phyloP scores from a whole-genome alignment of 1,139 yeast genomes.

The Saccharomyces uvarum region DNA sequence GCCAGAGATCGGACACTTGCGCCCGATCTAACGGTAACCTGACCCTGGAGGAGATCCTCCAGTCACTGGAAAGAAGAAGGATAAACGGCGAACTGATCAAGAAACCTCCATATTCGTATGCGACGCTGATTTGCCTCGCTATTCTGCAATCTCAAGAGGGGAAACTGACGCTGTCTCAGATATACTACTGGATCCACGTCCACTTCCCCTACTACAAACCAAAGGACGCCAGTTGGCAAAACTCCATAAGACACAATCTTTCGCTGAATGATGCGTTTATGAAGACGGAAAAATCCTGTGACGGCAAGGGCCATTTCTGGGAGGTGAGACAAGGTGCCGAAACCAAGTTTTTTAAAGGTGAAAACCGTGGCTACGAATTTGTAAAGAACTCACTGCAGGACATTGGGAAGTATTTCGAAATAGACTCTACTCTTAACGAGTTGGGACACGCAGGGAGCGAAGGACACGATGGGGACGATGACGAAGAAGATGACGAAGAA shows the following conservation, averaged over 20 bases:
- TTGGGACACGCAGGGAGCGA: not conserved
- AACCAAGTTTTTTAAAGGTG: conserved; percentile 63
- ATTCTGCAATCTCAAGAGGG: conserved; percentile 76
- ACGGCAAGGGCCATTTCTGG: conserved; percentile 98
- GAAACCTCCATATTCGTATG: conserved; percentile 93
- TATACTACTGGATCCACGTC: conserved; percentile 85
- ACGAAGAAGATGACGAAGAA: not conserved
- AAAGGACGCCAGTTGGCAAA: conserved; percentile 92
- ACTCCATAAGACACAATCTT: conserved; percentile 79
- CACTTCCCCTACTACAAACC: conserved; percentile 77
- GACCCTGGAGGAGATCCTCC: conserved; percentile 18
- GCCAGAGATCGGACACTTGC: conserved; percentile 12
- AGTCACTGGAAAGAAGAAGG: conserved; percentile 19
- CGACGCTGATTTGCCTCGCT: conserved; percentile 90
- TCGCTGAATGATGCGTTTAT: conserved; percentile 81
- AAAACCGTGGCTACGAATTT: conserved; percentile 20
- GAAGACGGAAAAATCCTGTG: conserved; percentile 86
- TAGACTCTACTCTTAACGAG: conserved; percentile 1
- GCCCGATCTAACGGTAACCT: conserved; percentile 19
- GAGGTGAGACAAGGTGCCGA: conserved; percentile 78
- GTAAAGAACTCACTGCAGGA: conserved; percentile 19
- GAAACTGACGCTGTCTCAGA: conserved; percentile 79
- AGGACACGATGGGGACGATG: not conserved
- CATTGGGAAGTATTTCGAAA: conserved; percentile 12
- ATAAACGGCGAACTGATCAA: conserved; percentile 27